Evolutionary conservation across 306 rosid genomes (phyloP).

Genomic region (Dryas octopetala): DNA sequence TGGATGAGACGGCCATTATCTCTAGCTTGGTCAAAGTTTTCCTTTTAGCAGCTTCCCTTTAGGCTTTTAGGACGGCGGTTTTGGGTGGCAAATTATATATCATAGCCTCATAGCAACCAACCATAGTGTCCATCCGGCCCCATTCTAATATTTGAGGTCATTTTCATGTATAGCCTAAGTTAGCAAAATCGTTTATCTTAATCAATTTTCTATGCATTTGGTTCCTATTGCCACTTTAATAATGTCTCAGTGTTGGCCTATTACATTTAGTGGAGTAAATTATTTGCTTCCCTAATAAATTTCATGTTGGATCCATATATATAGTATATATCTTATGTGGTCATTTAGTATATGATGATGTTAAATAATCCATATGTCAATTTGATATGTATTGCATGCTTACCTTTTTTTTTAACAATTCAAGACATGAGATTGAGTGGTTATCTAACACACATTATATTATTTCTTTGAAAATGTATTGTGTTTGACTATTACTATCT

Average conservation of each 20-base stretch:
- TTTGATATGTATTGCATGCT: no score
- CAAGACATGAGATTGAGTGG: no score
- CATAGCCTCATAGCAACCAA: not conserved
- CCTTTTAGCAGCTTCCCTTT: not conserved
- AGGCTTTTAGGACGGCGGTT: constrained; percentile 14
- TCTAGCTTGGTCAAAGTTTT: constrained; percentile 3
- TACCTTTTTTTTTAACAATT: no score
- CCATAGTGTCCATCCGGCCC: not conserved
- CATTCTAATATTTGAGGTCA: not conserved
- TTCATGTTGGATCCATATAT: no score
- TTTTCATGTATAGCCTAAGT: not conserved
- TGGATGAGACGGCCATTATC: not conserved
- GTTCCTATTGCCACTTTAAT: not conserved
- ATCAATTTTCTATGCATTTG: not conserved
- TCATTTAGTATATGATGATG: no score
- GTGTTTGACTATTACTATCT: no score
- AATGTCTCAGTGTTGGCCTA: not conserved
- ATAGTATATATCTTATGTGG: no score
- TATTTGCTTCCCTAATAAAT: no score
- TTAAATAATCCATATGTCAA: no score
- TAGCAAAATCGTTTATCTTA: not conserved
- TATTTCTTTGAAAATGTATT: no score
- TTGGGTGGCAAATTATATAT: not conserved
- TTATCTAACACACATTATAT: no score
- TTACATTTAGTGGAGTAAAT: no score